Evolutionary conservation across 768 basidiomycete genomes (phyloP), one percentile per base, ranked within the genome.

Genomic region (Coprinopsis strossmayeri): DNA sequence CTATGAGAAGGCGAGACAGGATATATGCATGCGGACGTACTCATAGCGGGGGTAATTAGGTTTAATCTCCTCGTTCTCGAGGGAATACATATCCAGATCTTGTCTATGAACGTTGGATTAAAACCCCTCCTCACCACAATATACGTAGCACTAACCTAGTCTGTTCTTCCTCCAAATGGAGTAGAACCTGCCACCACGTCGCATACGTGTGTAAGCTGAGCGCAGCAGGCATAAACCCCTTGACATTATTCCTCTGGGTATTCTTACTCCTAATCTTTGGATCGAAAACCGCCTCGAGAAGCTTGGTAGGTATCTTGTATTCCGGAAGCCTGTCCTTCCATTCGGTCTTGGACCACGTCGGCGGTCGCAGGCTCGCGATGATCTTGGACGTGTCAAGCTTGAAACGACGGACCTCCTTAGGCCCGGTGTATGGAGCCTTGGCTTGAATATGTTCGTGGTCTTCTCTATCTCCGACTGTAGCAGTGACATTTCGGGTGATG

Each of bases 161-260:
- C 45, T 72, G 72, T 49, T 71, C 65, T 49, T 78, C 78, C 53
- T 81, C 79, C 15, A 76, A 60, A 61, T 69, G 71, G 5, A 81
- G 55, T 49, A 80, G 43, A 11, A 61, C 58, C 53, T 72, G 70
- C 57, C 76, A 79, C 59, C 69, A 69, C 2, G 57, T 47, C 1
- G 64, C 66, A 53, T 81, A 78, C 1, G 73, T 71, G 2, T 63
- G 51, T 13, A 55, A 47, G 25, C 69, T 61, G 23, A 77, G 62
- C 2, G 42, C 49, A 5, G 55, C 9, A 5, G 73, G 72, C 58
- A 79, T 60, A 34, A 69, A 61, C 7, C 54, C 51, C 52, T 62
- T 67, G 11, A 67, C 59, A 24, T 45, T 47, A 42, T 53, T 30
- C 48, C 55, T 34, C 53, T 46, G 43, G 30, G 51, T 48, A 45